A percentile compares a stretch with the other conserved stretches of the same genome.
Evolutionary conservation across 805 yeast genomes (phyloP).

Genomic region (Yamadazyma takamatsuzukensis): DNA sequence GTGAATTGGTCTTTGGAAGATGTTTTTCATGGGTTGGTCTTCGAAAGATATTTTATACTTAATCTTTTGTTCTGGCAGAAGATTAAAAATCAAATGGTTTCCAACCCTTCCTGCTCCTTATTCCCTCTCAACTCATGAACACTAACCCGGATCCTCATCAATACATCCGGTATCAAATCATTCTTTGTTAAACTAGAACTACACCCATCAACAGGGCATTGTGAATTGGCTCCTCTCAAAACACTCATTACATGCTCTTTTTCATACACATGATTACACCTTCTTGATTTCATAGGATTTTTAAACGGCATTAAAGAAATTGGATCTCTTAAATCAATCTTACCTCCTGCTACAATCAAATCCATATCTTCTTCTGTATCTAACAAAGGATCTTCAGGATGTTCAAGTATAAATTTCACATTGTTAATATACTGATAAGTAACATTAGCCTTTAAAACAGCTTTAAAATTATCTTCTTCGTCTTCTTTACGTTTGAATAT

Average conservation of each 20-base stretch:
- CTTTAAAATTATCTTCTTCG: neutral
- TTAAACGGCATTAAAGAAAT: conserved; percentile 50
- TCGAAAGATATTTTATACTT: too few relatives aligned
- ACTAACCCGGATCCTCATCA: conserved; percentile 55
- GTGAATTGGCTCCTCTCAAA: conserved; percentile 15
- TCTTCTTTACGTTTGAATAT: too few relatives aligned
- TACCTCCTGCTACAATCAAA: conserved; percentile 66
- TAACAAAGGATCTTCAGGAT: conserved; percentile 65
- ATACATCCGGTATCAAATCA: conserved; percentile 44
- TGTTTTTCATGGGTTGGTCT: too few relatives aligned
- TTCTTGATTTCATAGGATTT: conserved; percentile 51
- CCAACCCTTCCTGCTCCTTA: too few relatives aligned
- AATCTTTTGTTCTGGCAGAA: too few relatives aligned
- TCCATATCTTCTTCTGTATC: conserved; percentile 51
- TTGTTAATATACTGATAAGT: conserved; percentile 31
- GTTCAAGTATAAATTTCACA: conserved; percentile 45
- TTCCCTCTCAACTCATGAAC: conserved; percentile 20
- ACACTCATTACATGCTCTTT: conserved; percentile 36
- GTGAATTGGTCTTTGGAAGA: too few relatives aligned
- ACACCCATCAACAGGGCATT: conserved; percentile 65
- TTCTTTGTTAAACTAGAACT: conserved; percentile 24
- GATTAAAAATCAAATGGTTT: neutral
- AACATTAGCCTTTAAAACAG: conserved; percentile 1
- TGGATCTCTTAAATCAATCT: conserved; percentile 65
- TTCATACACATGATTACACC: conserved; percentile 66